phyloP scores from a whole-genome alignment of 2,329 filamentous ascomycete species.

The Huntiella moniliformis region DNA sequence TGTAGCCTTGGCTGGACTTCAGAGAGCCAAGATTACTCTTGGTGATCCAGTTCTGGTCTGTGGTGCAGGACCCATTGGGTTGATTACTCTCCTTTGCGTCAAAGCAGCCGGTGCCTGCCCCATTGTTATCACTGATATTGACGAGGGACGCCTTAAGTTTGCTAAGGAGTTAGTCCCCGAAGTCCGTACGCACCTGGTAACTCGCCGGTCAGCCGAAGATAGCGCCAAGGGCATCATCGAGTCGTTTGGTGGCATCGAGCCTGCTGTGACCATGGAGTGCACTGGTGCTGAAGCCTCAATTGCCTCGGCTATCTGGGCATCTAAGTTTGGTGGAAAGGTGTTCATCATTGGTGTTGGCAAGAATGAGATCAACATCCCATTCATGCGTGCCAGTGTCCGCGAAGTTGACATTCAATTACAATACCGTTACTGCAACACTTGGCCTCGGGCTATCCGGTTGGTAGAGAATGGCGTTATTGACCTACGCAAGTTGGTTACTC shows the following conservation, averaged over 20 bases:
- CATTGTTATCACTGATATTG: constrained; percentile 86
- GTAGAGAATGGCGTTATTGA: constrained; percentile 72
- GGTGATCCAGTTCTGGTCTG: constrained; percentile 81
- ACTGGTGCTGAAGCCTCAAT: constrained; percentile 88
- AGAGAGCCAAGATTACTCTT: constrained; percentile 60
- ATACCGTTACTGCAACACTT: constrained; percentile 91
- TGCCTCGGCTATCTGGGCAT: constrained; percentile 66
- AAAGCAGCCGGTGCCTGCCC: constrained; percentile 77
- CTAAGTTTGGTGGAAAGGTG: constrained; percentile 90
- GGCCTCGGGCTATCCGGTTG: constrained; percentile 80
- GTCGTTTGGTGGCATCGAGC: constrained; percentile 61
- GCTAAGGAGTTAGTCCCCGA: constrained; percentile 67
- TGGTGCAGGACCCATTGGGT: constrained; percentile 82
- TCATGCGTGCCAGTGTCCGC: constrained; percentile 77
- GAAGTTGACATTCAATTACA: constrained; percentile 94
- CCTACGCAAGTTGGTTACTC: constrained; percentile 66
- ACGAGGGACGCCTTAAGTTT: constrained; percentile 66
- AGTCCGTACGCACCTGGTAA: constrained; percentile 64
- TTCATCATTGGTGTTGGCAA: constrained; percentile 92
- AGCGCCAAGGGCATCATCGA: constrained; percentile 48
- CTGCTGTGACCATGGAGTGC: constrained; percentile 71
- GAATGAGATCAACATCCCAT: constrained; percentile 88
- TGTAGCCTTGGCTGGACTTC: constrained; percentile 74
- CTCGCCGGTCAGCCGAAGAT: constrained; percentile 46
- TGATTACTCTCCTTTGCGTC: constrained; percentile 71